phyloP scores from a whole-genome alignment of 768 basidiomycete genomes.

The Ramaria sp. region DNA sequence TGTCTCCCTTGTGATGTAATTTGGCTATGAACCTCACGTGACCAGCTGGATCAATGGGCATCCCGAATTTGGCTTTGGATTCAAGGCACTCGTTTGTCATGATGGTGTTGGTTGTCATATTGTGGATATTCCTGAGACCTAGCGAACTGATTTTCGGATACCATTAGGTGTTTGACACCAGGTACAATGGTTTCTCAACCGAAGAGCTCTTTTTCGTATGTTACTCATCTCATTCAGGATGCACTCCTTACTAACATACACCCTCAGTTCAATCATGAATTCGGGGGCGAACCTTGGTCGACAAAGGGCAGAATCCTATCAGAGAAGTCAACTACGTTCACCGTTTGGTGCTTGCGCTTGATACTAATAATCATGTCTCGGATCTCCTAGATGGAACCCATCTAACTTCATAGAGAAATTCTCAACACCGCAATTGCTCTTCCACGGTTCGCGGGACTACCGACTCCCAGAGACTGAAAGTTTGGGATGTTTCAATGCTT shows the following conservation, averaged over 20 bases:
- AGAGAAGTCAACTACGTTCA: conserved; percentile 32
- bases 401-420: conserved; percentile 74
- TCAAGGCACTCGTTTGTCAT: conserved; percentile 88
- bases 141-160: not conserved
- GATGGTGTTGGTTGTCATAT: conserved; percentile 56
- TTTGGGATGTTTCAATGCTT: conserved; percentile 74
- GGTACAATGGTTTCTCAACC: conserved; percentile 77
- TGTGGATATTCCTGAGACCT: not conserved
- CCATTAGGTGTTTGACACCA: conserved; percentile 59
- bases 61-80: conserved; percentile 75
- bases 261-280: conserved; percentile 72
- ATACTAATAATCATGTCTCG: not conserved
- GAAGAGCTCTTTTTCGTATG: conserved; percentile 83
- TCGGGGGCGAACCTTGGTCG: conserved; percentile 78
- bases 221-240: not conserved
- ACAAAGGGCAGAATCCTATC: conserved; percentile 40
- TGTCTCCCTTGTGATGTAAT: conserved; percentile 10
- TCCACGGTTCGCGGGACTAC: conserved; percentile 86
- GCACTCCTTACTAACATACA: not conserved
- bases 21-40: not conserved
- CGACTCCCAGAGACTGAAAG: conserved; percentile 80
- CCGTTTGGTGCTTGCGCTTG: not conserved
- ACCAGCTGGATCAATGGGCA: conserved; percentile 91
- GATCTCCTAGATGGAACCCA: conserved; percentile 52
- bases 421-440: conserved; percentile 75